Evolutionary conservation across 768 basidiomycete species (phyloP), one percentile per base, ranked within the genome.

Genomic region (Leccinum aurantiacum): DNA sequence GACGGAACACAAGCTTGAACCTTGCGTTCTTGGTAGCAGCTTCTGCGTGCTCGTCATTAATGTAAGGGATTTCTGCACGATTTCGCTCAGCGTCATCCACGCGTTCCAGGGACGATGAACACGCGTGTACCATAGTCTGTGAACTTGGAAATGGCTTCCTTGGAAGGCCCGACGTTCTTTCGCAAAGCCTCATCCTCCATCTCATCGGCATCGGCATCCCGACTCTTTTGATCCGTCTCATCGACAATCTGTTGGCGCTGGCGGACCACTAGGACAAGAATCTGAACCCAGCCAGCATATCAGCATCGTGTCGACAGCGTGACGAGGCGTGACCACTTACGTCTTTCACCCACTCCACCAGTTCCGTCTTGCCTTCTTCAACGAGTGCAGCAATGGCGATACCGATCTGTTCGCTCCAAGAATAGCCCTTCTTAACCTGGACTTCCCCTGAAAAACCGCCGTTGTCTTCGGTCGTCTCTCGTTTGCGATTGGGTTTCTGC

Each of bases 321-420:
- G 65, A 60, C 60, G 60, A 49, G 54, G 57, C 52, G 54, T 56
- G 53, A 49, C 56, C n/a, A 75, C 90, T 65, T 69, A 94, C 95
- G 71, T 91, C 84, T 67, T 87, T 88, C 51, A 87, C 82, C 91
- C 93, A 95, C 58, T 87, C 83, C 27, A 96, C 82, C 44, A 93
- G 77, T 31, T 81, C 80, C 57, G 76, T 74, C 66, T 89, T 79
- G 9, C 81, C 88, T 15, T 80, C 80, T 53, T 93, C 88, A 9
- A 88, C 77, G 13, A 98, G 81, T 50, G 84, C 82, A 44, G 85
- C 85, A 60, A 97, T 82, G 3, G 87, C 87, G 64, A 98, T 92
- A 3, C 91, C 95, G 51, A 98, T 79, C 72, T 98, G 88, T 68
- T 98, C 89, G 65, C 87, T 93, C 87, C 89, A 90, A 15, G 89